Evolutionary conservation across 768 basidiomycete genomes (phyloP), one percentile per base, ranked within the genome.

Genomic region (Lentinula sp.): DNA sequence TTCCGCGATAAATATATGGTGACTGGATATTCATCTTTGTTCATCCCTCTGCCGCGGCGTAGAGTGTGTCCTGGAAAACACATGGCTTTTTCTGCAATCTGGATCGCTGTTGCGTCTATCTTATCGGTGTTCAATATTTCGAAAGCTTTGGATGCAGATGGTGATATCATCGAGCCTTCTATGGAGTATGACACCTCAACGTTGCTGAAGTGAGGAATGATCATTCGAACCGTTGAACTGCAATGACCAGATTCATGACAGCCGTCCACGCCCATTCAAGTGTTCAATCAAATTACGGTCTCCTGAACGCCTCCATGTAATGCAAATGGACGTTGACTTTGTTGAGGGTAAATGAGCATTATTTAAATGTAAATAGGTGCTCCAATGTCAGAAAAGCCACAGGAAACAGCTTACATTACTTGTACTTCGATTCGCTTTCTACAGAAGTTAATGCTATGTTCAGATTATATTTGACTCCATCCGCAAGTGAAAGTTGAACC

Each of bases 51-150:
- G 4, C 33, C 35, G 50, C 16, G 13, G 50, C 16, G 13, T 35
- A 51, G 50, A 3, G 41, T 23, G 6, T 56, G 54, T 23, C 37
- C 54, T 16, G 54, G 54, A 23, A 39, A 23, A 36, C 61, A 68
- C 18, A 63, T 76, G 37, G 75, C 73, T 1, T 67, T 68, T 13
- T 60, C 67, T 1, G 63, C 61, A 20, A 43, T 75, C 28, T 76
- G 63, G 62, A 63, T 75, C 37, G 65, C 69, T 2, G 63, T 69
- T 36, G 67, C 70, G 1, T 64, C 65, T 16, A 49, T 75, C 12
- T 65, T 74, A 32, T 65, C 70, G 1, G 59, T 67, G 5, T 72
- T 75, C 62, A 60, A 72, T 18, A 68, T 76, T 32, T 39, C 46
- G 6, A 18, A 60, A 3, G 64, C 66, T 3, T 3, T 60, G 3